Percentiles rank a stretch among this genome's conserved stretches.
These are phyloP conservation scores for Phlyctochytrium bullatum DNA, from an alignment of 192 early-diverging fungal genomes.

Conservation along the genomic window DNA sequence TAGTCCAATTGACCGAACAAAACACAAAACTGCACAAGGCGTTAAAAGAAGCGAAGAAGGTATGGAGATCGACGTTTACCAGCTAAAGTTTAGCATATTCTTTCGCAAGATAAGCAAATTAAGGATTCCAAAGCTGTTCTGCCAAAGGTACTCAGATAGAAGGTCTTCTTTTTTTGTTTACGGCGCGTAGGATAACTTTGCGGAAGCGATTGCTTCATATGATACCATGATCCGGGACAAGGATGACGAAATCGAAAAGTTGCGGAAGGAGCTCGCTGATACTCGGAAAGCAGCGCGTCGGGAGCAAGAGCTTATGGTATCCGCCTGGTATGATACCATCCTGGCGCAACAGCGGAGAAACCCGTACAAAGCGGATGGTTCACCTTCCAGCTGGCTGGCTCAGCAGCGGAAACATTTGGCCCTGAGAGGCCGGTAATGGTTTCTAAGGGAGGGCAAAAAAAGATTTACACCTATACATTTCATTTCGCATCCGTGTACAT, in stretches of 20 bases:
- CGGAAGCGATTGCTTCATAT: conserved; percentile 44
- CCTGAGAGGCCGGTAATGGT: conserved; percentile 12
- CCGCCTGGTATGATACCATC: conserved; percentile 72
- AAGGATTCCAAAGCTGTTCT: conserved; percentile 30
- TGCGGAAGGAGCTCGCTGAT: conserved; percentile 68
- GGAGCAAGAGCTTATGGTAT: conserved; percentile 79
- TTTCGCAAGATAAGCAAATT: conserved; percentile 43
- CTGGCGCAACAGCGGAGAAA: conserved; percentile 49
- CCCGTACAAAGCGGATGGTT: conserved; percentile 6
- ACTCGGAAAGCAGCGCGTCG: conserved; percentile 66
- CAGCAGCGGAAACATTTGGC: conserved; percentile 57
- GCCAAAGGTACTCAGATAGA: conserved; percentile 19
- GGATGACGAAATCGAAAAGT: conserved; percentile 32
- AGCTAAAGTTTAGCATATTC: conserved; percentile 32
- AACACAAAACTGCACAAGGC: conserved; percentile 43
- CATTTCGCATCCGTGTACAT: no score
- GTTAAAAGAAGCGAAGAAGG: conserved; percentile 49
- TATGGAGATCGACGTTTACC: conserved; percentile 15
- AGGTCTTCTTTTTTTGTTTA: background rate
- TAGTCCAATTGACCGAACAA: conserved; percentile 40
- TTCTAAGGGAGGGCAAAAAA: background rate
- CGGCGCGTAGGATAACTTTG: conserved; percentile 37
- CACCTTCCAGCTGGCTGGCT: conserved; percentile 68
- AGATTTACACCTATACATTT: background rate
- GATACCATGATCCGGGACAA: conserved; percentile 30